Evolutionary conservation across 2,329 filamentous ascomycete genomes (phyloP).

Genomic region (Penicillium glabrum): DNA sequence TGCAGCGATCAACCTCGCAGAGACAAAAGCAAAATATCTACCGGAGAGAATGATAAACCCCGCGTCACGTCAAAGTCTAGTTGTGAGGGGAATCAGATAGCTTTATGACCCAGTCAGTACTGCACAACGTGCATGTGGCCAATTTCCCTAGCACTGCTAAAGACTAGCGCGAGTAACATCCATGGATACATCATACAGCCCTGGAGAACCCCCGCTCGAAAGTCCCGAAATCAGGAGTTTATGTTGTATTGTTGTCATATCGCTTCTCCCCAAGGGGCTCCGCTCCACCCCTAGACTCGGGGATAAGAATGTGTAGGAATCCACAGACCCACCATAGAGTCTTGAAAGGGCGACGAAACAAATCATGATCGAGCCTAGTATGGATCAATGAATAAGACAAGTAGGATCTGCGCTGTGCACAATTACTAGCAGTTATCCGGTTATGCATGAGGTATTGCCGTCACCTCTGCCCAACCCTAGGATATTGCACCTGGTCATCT

Average conservation of each 20-base stretch:
- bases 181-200: background rate
- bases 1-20: background rate
- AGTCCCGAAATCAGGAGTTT: background rate
- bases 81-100: background rate
- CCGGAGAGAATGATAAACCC: background rate
- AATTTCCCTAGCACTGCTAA: background rate
- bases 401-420: background rate
- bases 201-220: background rate
- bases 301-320: background rate
- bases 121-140: background rate
- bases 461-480: background rate
- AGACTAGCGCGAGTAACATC: background rate
- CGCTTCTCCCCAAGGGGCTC: background rate
- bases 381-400: background rate
- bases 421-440: background rate
- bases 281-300: background rate
- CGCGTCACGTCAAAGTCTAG: background rate
- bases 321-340: background rate
- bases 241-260: background rate
- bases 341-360: background rate
- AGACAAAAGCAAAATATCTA: background rate
- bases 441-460: background rate
- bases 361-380: background rate
- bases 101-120: background rate
- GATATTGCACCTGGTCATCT: background rate